Conservation (phyloP, 495 filamentous ascomycete genomes). For the Penicillium manginii region DNA sequence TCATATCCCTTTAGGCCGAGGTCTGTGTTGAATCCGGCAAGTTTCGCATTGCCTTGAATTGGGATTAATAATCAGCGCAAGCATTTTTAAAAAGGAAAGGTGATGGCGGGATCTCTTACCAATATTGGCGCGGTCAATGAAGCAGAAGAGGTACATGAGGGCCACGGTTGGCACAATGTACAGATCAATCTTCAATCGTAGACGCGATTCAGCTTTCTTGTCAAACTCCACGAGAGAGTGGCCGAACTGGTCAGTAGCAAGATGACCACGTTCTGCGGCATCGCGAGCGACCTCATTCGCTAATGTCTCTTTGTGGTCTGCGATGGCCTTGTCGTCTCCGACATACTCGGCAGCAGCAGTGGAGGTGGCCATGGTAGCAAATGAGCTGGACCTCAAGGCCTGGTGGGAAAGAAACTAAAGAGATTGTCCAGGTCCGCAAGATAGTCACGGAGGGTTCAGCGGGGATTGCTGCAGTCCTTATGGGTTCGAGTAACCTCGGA, state of each 20-base stretch:
- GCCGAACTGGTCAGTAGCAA: conserved; percentile 65
- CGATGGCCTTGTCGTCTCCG: conserved; percentile 29
- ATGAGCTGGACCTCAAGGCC: background rate
- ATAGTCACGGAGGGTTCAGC: background rate
- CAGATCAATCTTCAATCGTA: conserved; percentile 51
- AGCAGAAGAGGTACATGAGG: conserved; percentile 55
- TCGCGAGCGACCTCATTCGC: conserved; percentile 39
- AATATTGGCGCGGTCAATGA: conserved; percentile 64
- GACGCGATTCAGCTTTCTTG: conserved; percentile 57
- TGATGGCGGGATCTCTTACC: conserved; percentile 37
- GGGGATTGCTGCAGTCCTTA: background rate
- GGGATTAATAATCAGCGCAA: conserved; percentile 16
- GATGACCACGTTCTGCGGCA: conserved; percentile 60
- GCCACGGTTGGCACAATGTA: conserved; percentile 52
- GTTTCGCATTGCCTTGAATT: conserved; percentile 37
- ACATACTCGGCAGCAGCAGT: conserved; percentile 14
- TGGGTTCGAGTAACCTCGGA: background rate
- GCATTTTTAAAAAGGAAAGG: background rate
- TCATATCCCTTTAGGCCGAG: conserved; percentile 57
- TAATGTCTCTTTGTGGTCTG: conserved; percentile 25
- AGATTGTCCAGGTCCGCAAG: too few relatives aligned
- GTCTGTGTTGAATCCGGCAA: conserved; percentile 49
- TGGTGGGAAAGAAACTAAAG: background rate
- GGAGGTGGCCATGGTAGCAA: conserved; percentile 10
- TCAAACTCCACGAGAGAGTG: conserved; percentile 62